A percentile compares a stretch with the other conserved stretches of the same genome.
These are phyloP conservation scores for Pyrenopolyporus hunteri DNA, from an alignment of 495 filamentous ascomycete species.

Conservation along the genomic window DNA sequence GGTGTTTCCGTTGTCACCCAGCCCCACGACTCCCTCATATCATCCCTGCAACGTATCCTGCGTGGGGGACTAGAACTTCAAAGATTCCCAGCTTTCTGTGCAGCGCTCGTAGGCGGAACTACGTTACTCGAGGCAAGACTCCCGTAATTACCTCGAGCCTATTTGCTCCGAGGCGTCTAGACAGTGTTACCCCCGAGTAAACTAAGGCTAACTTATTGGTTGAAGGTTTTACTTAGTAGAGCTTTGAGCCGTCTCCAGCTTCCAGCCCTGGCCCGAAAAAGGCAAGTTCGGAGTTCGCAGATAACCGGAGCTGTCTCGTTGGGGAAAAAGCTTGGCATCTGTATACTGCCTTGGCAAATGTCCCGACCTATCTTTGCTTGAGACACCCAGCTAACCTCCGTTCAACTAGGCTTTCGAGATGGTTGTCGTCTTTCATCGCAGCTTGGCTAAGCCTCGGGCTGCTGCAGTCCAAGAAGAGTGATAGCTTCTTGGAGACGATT, in stretches of 20 bases:
- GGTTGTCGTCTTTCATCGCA: slow-evolving; percentile 57
- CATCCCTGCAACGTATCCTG: slow-evolving; percentile 51
- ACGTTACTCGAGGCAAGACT: slow-evolving; percentile 69
- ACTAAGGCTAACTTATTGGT: slow-evolving; percentile 20
- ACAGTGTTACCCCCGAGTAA: background rate
- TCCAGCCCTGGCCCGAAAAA: slow-evolving; percentile 27
- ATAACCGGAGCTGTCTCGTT: slow-evolving; percentile 23
- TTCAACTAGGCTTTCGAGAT: slow-evolving; percentile 51
- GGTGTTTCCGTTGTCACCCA: slow-evolving; percentile 45
- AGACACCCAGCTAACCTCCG: slow-evolving; percentile 19
- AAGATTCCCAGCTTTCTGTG: slow-evolving; percentile 85
- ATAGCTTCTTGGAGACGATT: slow-evolving; percentile 47
- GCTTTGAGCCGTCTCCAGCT: slow-evolving; percentile 31
- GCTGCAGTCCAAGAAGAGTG: slow-evolving; percentile 53
- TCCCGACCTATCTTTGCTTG: slow-evolving; percentile 9
- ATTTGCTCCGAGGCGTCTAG: background rate
- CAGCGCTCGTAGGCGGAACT: slow-evolving; percentile 73
- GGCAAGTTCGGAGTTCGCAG: slow-evolving; percentile 31
- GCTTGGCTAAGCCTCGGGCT: slow-evolving; percentile 57
- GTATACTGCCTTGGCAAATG: slow-evolving; percentile 25
- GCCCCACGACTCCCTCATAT: slow-evolving; percentile 46
- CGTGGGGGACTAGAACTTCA: slow-evolving; percentile 56
- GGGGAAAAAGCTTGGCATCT: slow-evolving; percentile 31
- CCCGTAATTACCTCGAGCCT: slow-evolving; percentile 5
- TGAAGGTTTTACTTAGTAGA: slow-evolving; percentile 30